Percentiles rank a stretch among this genome's conserved stretches.
These are phyloP conservation scores for Penicillium sp. DNA, from an alignment of 2,329 filamentous ascomycete genomes.

Conservation along the genomic window DNA sequence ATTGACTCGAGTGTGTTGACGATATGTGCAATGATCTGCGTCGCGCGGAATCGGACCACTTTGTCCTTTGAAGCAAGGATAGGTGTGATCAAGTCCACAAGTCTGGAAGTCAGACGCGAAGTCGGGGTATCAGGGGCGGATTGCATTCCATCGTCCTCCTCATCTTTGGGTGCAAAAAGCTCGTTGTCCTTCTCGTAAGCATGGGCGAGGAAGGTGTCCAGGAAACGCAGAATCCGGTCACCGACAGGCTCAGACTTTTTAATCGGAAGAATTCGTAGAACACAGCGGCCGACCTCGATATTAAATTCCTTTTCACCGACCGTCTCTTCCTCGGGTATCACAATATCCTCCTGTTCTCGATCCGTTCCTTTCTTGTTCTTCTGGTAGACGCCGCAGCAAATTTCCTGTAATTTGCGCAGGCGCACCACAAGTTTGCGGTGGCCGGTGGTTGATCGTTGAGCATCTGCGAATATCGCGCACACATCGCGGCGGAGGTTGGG, in stretches of 20 bases:
- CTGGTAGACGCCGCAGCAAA: conserved; percentile 64
- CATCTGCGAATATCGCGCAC: conserved; percentile 72
- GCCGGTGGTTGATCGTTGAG: conserved; percentile 84
- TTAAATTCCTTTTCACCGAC: conserved; percentile 89
- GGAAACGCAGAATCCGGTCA: conserved; percentile 80
- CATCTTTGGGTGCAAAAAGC: conserved; percentile 62
- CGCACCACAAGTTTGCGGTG: conserved; percentile 88
- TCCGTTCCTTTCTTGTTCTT: conserved; percentile 49
- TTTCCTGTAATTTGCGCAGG: conserved; percentile 86
- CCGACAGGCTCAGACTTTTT: conserved; percentile 91
- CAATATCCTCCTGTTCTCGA: conserved; percentile 52
- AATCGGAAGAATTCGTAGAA: conserved; percentile 77
- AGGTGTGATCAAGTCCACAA: conserved; percentile 73
- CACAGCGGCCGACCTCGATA: conserved; percentile 77
- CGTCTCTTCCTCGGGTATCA: conserved; percentile 56
- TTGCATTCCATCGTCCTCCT: conserved; percentile 68
- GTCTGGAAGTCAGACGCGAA: conserved; percentile 71
- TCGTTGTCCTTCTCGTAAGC: conserved; percentile 68
- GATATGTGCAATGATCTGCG: conserved; percentile 86
- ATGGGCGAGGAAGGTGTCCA: conserved; percentile 81
- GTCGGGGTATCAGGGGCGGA: conserved; percentile 80
- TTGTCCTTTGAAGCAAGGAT: conserved; percentile 89
- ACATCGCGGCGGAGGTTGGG: conserved; percentile 71
- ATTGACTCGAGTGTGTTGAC: conserved; percentile 91
- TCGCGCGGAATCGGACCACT: conserved; percentile 82